Evolutionary conservation across 2,329 filamentous ascomycete genomes (phyloP).

Genomic region (Escovopsis weberi): DNA sequence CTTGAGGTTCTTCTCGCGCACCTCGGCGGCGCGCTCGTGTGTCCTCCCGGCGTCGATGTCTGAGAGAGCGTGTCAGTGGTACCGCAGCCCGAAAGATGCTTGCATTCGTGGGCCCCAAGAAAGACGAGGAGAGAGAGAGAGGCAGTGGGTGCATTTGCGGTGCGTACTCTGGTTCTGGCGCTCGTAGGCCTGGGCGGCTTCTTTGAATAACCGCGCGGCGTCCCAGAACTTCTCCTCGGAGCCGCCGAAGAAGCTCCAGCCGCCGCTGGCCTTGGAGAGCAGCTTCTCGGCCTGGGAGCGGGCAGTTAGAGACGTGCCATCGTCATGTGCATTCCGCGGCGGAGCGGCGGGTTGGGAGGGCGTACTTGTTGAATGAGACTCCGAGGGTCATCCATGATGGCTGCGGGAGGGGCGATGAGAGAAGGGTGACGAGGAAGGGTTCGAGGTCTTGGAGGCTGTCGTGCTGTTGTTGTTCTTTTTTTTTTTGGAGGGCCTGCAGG

Average conservation of each 20-base stretch:
- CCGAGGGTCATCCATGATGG: constrained; percentile 60
- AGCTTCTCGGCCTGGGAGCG: constrained; percentile 68
- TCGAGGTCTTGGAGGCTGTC: background rate
- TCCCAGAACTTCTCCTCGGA: constrained; percentile 78
- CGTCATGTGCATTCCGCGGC: background rate
- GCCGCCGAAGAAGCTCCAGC: constrained; percentile 83
- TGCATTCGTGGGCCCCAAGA: background rate
- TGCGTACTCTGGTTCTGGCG: constrained; percentile 66
- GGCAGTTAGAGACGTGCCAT: background rate
- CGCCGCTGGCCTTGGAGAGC: constrained; percentile 55
- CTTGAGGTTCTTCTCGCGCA: constrained; percentile 69
- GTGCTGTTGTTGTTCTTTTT: background rate
- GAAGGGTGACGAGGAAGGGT: background rate
- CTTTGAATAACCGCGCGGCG: constrained; percentile 73
- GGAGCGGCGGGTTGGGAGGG: constrained; percentile 9
- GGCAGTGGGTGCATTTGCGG: background rate
- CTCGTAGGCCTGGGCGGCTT: constrained; percentile 84
- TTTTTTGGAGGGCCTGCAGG: background rate
- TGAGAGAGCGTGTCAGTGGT: constrained; percentile 19
- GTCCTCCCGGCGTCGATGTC: constrained; percentile 75
- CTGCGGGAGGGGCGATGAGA: background rate
- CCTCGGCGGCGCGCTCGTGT: constrained; percentile 72
- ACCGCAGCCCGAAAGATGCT: background rate
- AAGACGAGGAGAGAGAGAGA: background rate
- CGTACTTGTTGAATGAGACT: constrained; percentile 63